Conservation (phyloP, 2,329 filamentous ascomycete species). For the Dactylellina sp. region DNA sequence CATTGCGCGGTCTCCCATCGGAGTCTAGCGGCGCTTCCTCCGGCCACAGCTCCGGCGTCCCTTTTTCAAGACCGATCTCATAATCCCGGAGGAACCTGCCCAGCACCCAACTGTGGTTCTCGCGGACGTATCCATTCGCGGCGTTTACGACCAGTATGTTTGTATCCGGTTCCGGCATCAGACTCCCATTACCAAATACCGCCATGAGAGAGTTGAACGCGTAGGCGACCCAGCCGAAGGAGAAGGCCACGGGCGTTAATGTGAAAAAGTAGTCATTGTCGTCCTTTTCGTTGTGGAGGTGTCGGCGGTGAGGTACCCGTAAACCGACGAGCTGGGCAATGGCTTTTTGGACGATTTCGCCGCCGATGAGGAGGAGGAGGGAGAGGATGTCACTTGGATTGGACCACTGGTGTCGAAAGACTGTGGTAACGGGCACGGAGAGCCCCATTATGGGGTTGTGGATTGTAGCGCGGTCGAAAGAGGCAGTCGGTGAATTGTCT, state of each 20-base stretch:
- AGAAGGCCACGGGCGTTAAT: constrained; percentile 62
- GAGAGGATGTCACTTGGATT: constrained; percentile 60
- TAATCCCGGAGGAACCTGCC: constrained; percentile 65
- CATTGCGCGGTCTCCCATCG: constrained; percentile 29
- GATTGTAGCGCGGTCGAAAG: background rate
- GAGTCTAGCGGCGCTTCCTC: constrained; percentile 30
- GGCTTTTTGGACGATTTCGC: constrained; percentile 62
- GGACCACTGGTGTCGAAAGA: constrained; percentile 53
- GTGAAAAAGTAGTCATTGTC: constrained; percentile 54
- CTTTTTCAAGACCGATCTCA: constrained; percentile 58
- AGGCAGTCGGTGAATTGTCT: too few species aligned
- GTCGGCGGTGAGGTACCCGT: constrained; percentile 32
- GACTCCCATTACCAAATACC: constrained; percentile 61
- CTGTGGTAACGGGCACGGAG: constrained; percentile 5
- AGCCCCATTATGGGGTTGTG: constrained; percentile 8
- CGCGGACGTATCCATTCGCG: constrained; percentile 62
- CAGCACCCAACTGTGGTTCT: constrained; percentile 65
- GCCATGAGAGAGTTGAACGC: constrained; percentile 57
- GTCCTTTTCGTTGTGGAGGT: constrained; percentile 45
- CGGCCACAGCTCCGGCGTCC: constrained; percentile 22
- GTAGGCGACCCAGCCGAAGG: constrained; percentile 61
- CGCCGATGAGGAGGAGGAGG: constrained; percentile 63
- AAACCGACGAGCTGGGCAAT: constrained; percentile 62
- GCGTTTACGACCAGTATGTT: constrained; percentile 63
- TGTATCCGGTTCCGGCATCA: constrained; percentile 63